Evolutionary conservation across 2,329 filamentous ascomycete genomes (phyloP).

Genomic region (Coniosporium tulheliwenetii): DNA sequence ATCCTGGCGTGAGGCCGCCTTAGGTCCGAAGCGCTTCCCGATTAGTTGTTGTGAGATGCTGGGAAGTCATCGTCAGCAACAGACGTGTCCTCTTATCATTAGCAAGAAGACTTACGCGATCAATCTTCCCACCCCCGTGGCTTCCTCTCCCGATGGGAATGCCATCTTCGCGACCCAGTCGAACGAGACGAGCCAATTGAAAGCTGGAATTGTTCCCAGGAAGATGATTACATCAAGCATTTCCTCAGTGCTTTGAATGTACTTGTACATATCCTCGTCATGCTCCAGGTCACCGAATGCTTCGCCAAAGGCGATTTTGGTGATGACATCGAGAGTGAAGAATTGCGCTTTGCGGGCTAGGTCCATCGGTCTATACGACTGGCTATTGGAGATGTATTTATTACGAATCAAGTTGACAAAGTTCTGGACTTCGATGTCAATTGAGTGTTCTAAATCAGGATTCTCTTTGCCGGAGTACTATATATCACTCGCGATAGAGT

Average conservation of each 20-base stretch:
- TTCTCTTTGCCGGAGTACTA: slow-evolving; percentile 43
- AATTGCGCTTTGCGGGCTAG: slow-evolving; percentile 33
- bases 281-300: slow-evolving; percentile 35
- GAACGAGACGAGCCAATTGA: not conserved
- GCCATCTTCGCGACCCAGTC: not conserved
- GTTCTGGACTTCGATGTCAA: slow-evolving; percentile 32
- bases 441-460: slow-evolving; percentile 29
- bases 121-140: slow-evolving; percentile 1
- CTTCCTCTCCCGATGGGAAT: slow-evolving; percentile 5
- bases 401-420: slow-evolving; percentile 31
- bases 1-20: too few relatives aligned
- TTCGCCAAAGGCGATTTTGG: slow-evolving; percentile 34
- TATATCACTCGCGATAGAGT: slow-evolving; percentile 16
- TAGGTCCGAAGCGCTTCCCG: too few relatives aligned
- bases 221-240: slow-evolving; percentile 23
- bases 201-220: not conserved
- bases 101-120: not conserved
- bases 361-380: slow-evolving; percentile 21
- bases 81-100: too few relatives aligned
- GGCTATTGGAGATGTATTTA: slow-evolving; percentile 27
- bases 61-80: too few relatives aligned
- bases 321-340: slow-evolving; percentile 42
- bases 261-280: slow-evolving; percentile 30
- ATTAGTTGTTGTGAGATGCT: too few relatives aligned
- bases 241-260: slow-evolving; percentile 29